phyloP scores from a whole-genome alignment of 441 rosid genomes.

The Erodium texanum region DNA sequence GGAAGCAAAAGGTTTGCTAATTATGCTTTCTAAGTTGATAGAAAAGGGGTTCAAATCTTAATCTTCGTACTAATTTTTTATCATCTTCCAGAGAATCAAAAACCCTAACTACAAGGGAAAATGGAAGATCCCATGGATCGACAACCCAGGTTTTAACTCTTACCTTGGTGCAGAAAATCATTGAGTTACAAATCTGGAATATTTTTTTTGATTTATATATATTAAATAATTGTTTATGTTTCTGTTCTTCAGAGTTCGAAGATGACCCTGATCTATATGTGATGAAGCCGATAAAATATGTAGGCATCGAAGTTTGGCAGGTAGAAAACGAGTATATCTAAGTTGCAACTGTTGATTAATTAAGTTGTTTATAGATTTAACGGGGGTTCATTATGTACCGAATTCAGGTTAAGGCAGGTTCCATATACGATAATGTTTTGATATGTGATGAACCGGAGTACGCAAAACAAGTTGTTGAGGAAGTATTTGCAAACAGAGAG shows the following conservation, averaged over 20 bases:
- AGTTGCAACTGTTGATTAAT: no score
- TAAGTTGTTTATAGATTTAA: not conserved
- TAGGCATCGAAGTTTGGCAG: conserved; percentile 23
- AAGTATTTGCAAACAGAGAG: conserved; percentile 23
- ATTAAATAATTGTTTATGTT: conserved; percentile 8
- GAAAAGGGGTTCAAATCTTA: not conserved
- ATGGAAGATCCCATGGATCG: conserved; percentile 1
- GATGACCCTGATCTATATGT: conserved; percentile 94
- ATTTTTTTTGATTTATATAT: no score
- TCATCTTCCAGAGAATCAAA: not conserved
- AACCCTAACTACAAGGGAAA: not conserved
- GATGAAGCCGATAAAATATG: conserved; percentile 32
- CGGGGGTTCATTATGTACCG: not conserved
- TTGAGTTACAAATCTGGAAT: no score
- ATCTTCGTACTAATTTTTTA: not conserved
- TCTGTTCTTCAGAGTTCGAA: conserved; percentile 60
- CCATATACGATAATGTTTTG: conserved; percentile 18
- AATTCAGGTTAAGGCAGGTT: conserved; percentile 23
- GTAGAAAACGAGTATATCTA: conserved; percentile 1
- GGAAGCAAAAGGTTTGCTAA: not conserved
- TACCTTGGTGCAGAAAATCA: no score
- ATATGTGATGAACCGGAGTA: conserved; percentile 17
- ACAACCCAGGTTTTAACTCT: not conserved
- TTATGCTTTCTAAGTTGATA: not conserved
- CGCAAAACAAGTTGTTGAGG: conserved; percentile 25